Conservation (phyloP, 371 early-diverging fungal species). For the Phascolomyces articulosus region DNA sequence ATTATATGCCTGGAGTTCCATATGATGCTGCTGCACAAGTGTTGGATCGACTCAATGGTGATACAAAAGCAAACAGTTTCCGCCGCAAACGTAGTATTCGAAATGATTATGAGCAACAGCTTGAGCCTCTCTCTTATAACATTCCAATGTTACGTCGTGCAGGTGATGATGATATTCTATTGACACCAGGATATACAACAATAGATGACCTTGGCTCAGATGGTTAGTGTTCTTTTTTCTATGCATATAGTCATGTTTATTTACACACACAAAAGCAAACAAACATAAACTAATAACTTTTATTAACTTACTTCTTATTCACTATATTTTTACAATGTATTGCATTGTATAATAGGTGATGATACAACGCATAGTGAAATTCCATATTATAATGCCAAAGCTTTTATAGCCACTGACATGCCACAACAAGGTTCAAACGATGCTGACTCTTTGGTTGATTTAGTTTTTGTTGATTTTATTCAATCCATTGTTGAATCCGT, state of each 20-base stretch:
- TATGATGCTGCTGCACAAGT: constrained; percentile 26
- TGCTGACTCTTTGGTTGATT: constrained; percentile 21
- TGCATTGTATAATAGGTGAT: constrained; percentile 24
- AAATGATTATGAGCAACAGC: background rate
- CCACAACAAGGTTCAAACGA: constrained; percentile 20
- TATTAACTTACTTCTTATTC: no score
- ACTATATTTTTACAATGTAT: no score
- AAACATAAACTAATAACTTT: no score
- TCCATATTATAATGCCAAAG: constrained; percentile 50
- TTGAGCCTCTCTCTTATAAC: constrained; percentile 28
- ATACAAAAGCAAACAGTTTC: background rate
- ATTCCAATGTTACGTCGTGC: constrained; percentile 30
- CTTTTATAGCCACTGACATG: constrained; percentile 33
- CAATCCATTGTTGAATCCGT: constrained; percentile 26
- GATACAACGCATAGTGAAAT: constrained; percentile 38
- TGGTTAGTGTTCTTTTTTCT: constrained; percentile 15
- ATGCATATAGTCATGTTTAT: background rate
- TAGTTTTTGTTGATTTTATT: constrained; percentile 39
- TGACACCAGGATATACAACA: constrained; percentile 63
- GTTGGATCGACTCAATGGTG: constrained; percentile 53
- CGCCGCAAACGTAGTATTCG: constrained; percentile 10
- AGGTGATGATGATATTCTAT: constrained; percentile 10
- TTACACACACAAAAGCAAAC: no score
- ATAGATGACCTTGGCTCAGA: constrained; percentile 53
- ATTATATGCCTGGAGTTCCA: constrained; percentile 40